Base-by-base conservation (phyloP, 2,329 filamentous ascomycete species). In the Sarocladium brachiariae region DNA sequence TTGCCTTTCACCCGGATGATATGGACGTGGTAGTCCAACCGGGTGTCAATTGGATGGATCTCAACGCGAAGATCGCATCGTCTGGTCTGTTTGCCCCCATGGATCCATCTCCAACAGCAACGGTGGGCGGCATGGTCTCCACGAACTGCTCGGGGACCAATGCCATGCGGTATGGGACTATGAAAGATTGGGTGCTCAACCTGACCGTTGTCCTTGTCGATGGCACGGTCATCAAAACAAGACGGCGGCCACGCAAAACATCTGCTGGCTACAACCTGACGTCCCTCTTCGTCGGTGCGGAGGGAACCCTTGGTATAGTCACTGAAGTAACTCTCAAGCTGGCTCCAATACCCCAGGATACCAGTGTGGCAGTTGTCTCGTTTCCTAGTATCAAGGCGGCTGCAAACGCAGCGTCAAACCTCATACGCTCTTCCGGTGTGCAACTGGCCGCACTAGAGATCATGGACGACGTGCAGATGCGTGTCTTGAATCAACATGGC, bases 121-220 rank as follows among this genome's bases (percentile, higher is more conserved):
- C 71, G 54, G 70, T 81, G 18, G 78, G 78, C 2, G 78, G 78
- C 4, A 81, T 81, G 78, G 68, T 88, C 4, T 80, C 81, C 0
- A 87, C 84, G 1, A 84, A 84, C 50, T 88, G 84, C 66, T 82
- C 72, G 50, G 77, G 77, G 0, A 81, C 78, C 1, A 80, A 81
- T 56, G 77, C 78, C 1, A 72, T 78, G 51, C 70, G 83, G 49
- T 88, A 88, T 59, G 85, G 85, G 0, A 87, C 84, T 0, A 88
- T 88, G 85, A 86, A 84, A 57, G 85, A 89, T 55, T 88, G 83
- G 74, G 84, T 88, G 1, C 70, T 88, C 52, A 86, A 83, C 55
- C 63, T 89, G 21, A 88, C 84, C 0, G 83, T 87, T 0, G 85
- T 88, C 0, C 71, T 88, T 37, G 79, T 84, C 1, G 83, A 88